Base-by-base conservation (phyloP, 805 yeast species). In the Candida insectorum region DNA sequence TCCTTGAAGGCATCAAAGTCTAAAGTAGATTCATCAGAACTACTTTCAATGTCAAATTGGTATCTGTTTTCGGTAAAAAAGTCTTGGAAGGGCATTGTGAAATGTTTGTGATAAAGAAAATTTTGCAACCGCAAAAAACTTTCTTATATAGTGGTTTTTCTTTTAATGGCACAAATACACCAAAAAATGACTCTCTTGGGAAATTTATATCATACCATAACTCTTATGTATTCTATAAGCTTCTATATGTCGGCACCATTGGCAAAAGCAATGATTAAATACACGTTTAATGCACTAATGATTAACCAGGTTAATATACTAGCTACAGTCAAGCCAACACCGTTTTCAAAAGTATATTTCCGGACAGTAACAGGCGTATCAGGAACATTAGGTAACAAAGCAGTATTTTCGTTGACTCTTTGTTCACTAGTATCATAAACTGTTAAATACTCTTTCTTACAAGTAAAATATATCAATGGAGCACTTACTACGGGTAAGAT, bases 381-480 rank as follows among this genome's bases (percentile, higher is more conserved):
- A 24, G 26, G 19, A 13, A 28, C 10, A 9, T 15, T 22, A 13
- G 28, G 12, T 17, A 49, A 32, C 29, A 49, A 40, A 4, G 49
- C 36, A 16, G 51, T 28, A 12, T 37, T 33, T 38, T 41, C 46
- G 30, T 38, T 31, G 7, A 33, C 33, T 11, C 22, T 6, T 8
- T 16, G 14, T 16, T 36, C 43, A n/a, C 34, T 24, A 3, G 43
- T 26, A 34, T 42, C 46, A 30, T 58, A 51, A 11, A 65, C 71
- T 2, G 67, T 61, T 66, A 67, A 62, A 41, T 49, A 62, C 41
- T 62, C 54, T 31, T 58, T 58, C 15, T 52, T 52, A 31, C 63
- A 56, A 16, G 73, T 67, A 40, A 67, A 67, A 54, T 62, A 67
- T 30, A 67, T 67, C 42, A 67, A 58, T 7, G 73, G 73, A 8